Evolutionary conservation across 371 early-diverging fungal genomes (phyloP).

Genomic region (Mucor ambiguus): DNA sequence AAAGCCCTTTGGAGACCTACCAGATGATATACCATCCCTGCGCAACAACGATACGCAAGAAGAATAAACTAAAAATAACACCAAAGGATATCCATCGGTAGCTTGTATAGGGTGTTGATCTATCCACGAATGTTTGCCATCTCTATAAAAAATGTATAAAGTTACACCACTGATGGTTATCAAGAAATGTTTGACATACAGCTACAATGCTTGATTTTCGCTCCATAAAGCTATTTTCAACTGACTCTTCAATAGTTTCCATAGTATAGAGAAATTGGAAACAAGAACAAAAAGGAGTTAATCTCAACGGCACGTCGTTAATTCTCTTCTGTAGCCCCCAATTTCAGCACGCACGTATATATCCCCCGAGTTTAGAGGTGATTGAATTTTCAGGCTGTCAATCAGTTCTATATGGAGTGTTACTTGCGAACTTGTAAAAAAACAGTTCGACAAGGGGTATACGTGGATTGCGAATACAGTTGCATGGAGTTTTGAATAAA

Average conservation of each 20-base stretch:
- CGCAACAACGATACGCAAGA: neutral
- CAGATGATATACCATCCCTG: constrained; percentile 1
- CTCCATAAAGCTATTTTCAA: constrained; percentile 1
- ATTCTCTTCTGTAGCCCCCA: neutral
- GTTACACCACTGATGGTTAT: neutral
- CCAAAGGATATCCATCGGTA: constrained; percentile 1
- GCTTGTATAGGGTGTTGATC: neutral
- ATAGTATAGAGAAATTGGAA: neutral
- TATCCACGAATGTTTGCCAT: constrained; percentile 1
- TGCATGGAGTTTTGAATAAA: no score
- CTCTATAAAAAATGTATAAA: neutral
- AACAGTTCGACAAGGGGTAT: no score
- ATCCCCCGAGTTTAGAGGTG: no score
- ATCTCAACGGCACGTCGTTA: neutral
- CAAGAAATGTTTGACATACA: neutral
- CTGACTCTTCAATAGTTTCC: neutral
- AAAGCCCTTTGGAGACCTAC: neutral
- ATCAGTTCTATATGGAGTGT: no score
- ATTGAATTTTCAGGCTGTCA: no score
- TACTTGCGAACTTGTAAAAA: no score
- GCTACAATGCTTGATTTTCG: constrained; percentile 1
- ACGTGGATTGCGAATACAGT: no score
- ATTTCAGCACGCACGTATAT: no score
- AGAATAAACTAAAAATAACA: neutral
- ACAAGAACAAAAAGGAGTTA: neutral